These are phyloP conservation scores for Barnettozyma salicaria DNA, from an alignment of 805 yeast species.

Conservation along the genomic window DNA sequence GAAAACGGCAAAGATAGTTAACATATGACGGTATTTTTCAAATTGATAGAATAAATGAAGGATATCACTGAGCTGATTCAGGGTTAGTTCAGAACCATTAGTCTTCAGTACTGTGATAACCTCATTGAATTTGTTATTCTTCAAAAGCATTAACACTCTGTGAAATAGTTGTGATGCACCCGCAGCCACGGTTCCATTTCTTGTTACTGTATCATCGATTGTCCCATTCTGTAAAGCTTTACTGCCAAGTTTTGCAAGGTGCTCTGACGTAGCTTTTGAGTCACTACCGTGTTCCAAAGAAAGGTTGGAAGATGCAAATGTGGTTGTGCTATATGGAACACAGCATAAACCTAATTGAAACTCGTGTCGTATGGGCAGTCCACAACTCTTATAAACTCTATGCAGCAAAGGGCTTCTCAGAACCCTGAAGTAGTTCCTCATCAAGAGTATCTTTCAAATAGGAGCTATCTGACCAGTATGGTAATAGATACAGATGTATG, in stretches of 20 bases:
- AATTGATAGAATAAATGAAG: slow-evolving; percentile 5
- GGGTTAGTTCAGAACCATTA: slow-evolving; percentile 1
- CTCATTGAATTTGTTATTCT: slow-evolving; percentile 7
- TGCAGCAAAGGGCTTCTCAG: too few species aligned
- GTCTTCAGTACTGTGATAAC: slow-evolving; percentile 5
- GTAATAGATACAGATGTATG: too few species aligned
- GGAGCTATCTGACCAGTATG: too few species aligned
- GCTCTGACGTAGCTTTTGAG: neutral
- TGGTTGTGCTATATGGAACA: slow-evolving; percentile 4
- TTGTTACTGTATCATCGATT: too few species aligned
- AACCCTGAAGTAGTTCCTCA: too few species aligned
- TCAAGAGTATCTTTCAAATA: too few species aligned
- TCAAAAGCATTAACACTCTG: neutral
- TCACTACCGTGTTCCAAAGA: neutral
- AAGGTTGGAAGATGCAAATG: slow-evolving; percentile 9
- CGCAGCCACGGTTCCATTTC: neutral
- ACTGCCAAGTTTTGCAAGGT: neutral
- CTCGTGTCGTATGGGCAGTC: neutral
- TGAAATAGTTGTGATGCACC: neutral
- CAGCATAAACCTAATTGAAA: too few species aligned
- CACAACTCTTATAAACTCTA: too few species aligned
- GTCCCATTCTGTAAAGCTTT: too few species aligned
- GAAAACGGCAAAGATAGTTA: slow-evolving; percentile 8
- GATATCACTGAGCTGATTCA: slow-evolving; percentile 4
- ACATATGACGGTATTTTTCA: slow-evolving; percentile 8